Base-by-base conservation (phyloP, 257 asterid genomes). In the Solanum ossicruentum region DNA sequence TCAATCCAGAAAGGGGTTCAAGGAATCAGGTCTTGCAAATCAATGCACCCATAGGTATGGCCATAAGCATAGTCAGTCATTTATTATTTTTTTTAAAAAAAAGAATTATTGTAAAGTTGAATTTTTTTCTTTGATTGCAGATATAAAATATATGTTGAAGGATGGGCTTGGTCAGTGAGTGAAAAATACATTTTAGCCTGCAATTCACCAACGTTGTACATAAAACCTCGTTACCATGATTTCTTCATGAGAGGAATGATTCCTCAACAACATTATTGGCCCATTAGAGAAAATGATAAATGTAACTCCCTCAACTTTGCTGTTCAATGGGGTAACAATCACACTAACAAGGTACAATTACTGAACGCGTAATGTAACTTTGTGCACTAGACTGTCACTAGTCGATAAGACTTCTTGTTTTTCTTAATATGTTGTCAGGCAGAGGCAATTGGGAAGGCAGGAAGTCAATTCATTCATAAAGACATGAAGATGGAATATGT, bases 151-250 rank as follows among this genome's bases (percentile, higher is more conserved):
- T 96, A 93, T 43, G 92, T 96, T 51, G 99, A 96, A 90, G 99
- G 99, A 86, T 90, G 88, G 88, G 98, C 93, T 4, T 94, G 98
- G 98, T 94, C 99, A 0, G 98, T 93, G 79, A 96, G 99, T 41
- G 96, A 96, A 67, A 96, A 96, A 65, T 96, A 94, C 43, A 96
- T 96, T 39, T 86, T 96, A 3, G 99, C 98, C 6, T 96, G 99
- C 56, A 82, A 96, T 82, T 96, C 99, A 1, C 95, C 98, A 2
- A 90, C 94, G 17, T 85, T 96, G 89, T 88, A 91, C n/a, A 75
- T 94, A 85, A 92, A 93, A 0, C 96, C 81, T 21, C 95, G 92
- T 20, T 94, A 86, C 91, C 79, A 96, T 23, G 99, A 96, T 89
- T 96, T 96, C 89, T 93, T 94, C 93, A 81, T 85, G 57, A 90